These are phyloP conservation scores for Saccharomycopsis capsularis DNA, from an alignment of 805 yeast genomes.

Conservation along the genomic window DNA sequence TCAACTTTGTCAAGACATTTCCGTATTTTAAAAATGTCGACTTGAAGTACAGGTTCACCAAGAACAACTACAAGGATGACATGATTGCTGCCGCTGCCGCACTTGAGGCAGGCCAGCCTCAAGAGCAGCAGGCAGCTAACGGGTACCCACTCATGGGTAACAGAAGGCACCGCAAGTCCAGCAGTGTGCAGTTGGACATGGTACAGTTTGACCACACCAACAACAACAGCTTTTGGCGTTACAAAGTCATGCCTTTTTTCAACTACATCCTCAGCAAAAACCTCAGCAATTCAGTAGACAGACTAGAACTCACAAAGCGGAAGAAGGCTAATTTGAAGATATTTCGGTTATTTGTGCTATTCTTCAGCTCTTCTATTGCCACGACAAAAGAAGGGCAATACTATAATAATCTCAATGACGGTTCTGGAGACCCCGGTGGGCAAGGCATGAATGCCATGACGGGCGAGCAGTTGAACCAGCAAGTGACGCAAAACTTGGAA, in stretches of 20 bases:
- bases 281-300: conserved; percentile 65
- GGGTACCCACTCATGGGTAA: background rate
- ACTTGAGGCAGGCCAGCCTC: background rate
- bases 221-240: conserved; percentile 68
- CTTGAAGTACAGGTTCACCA: conserved; percentile 25
- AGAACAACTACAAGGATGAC: conserved; percentile 22
- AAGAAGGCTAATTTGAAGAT: conserved; percentile 54
- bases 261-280: conserved; percentile 70
- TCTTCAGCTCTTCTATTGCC: conserved; percentile 70
- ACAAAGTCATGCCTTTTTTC: conserved; percentile 70
- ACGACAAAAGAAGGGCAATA: conserved; percentile 52
- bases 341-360: conserved; percentile 53
- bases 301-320: conserved; percentile 70
- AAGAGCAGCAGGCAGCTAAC: background rate
- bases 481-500: conserved; percentile 6
- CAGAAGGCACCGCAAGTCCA: too few relatives aligned
- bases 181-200: background rate
- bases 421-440: background rate
- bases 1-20: conserved; percentile 55
- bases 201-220: conserved; percentile 29
- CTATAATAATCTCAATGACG: conserved; percentile 18
- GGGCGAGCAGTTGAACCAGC: conserved; percentile 11
- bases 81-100: background rate
- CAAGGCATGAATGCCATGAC: background rate
- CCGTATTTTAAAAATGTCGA: conserved; percentile 50